phyloP scores from a whole-genome alignment of 768 basidiomycete species.

The Lepiota brunneoincarnata region DNA sequence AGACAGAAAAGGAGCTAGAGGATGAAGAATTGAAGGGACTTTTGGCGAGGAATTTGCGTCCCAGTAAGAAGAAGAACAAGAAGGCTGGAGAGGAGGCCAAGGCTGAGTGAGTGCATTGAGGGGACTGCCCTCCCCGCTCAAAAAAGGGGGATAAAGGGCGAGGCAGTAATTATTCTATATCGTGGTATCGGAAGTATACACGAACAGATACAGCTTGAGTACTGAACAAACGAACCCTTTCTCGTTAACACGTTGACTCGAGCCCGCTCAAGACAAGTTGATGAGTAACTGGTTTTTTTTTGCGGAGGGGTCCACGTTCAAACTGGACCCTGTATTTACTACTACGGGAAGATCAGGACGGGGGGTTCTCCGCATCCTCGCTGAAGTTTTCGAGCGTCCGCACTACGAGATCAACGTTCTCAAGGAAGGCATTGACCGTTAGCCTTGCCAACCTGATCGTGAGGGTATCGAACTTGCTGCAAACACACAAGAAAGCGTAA shows the following conservation, averaged over 20 bases:
- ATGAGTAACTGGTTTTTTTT: too few species aligned
- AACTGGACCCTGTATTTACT: too few species aligned
- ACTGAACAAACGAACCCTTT: too few species aligned
- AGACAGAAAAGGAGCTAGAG: conserved; percentile 85
- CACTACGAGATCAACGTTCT: conserved; percentile 83
- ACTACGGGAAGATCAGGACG: background rate
- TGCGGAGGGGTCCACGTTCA: too few species aligned
- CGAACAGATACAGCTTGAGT: too few species aligned
- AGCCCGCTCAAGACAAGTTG: too few species aligned
- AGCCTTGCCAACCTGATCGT: conserved; percentile 86
- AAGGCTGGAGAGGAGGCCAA: conserved; percentile 48
- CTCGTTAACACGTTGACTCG: too few species aligned
- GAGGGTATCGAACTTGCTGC: conserved; percentile 69
- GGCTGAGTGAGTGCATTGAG: conserved; percentile 14
- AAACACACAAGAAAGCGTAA: background rate
- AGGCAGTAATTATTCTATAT: background rate
- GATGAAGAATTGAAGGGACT: conserved; percentile 84
- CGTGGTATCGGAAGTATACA: too few species aligned
- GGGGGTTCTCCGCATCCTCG: conserved; percentile 49
- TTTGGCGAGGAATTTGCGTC: conserved; percentile 76
- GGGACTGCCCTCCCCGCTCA: background rate
- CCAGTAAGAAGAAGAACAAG: conserved; percentile 92
- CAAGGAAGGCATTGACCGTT: conserved; percentile 82
- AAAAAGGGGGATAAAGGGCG: too few species aligned
- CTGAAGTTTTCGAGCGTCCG: conserved; percentile 82